Conservation (phyloP, 352 stramenopile species). For the Globisporangium nagaii region DNA sequence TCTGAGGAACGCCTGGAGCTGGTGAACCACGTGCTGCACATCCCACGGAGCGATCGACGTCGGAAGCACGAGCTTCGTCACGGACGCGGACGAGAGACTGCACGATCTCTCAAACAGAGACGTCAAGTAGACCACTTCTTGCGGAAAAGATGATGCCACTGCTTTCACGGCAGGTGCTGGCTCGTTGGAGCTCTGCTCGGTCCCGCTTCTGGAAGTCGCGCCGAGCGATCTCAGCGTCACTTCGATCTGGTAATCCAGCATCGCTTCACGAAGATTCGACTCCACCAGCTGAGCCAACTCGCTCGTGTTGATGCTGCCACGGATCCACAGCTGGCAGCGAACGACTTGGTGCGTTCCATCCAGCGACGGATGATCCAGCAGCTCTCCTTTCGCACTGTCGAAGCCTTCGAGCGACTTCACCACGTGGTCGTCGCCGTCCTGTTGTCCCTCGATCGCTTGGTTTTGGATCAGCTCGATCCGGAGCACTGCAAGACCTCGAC, state of each 20-base stretch:
- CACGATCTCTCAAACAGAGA: constrained; percentile 49
- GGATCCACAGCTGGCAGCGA: constrained; percentile 68
- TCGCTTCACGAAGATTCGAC: constrained; percentile 62
- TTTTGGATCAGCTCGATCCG: constrained; percentile 48
- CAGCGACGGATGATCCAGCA: background rate
- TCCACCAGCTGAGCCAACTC: constrained; percentile 64
- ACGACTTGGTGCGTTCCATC: constrained; percentile 3
- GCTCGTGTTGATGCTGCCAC: constrained; percentile 47
- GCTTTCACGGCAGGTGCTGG: background rate
- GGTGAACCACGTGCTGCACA: constrained; percentile 40
- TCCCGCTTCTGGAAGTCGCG: background rate
- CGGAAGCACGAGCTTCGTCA: constrained; percentile 40
- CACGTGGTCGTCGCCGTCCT: background rate
- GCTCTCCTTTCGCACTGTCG: background rate
- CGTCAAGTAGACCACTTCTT: constrained; percentile 28
- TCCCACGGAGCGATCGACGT: constrained; percentile 59
- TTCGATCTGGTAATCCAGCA: constrained; percentile 82
- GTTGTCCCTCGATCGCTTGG: background rate
- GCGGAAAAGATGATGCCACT: constrained; percentile 8
- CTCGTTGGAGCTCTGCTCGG: background rate
- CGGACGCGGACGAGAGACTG: constrained; percentile 42
- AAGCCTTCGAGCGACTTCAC: constrained; percentile 14
- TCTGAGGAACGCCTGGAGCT: constrained; percentile 47
- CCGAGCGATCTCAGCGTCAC: constrained; percentile 26
- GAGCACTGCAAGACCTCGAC: constrained; percentile 72